A percentile compares a stretch with the other conserved stretches of the same genome.
These are phyloP conservation scores for Venustampulla echinocandica DNA, from an alignment of 495 filamentous ascomycete genomes.

Conservation along the genomic window DNA sequence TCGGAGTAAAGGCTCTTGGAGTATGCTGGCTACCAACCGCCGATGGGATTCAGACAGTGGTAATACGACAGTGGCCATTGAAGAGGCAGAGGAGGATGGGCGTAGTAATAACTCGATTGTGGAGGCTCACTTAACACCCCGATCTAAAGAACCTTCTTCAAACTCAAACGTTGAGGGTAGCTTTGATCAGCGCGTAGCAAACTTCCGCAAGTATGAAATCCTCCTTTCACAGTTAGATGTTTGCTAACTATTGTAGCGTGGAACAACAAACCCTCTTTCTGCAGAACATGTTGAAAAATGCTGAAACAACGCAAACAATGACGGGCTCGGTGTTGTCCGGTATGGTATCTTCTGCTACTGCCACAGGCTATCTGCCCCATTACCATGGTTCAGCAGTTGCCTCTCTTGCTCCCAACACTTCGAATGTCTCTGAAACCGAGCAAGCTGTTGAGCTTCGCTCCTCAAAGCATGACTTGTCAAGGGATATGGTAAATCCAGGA, in stretches of 20 bases:
- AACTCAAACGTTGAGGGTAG: constrained; percentile 1
- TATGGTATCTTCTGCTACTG: constrained; percentile 21
- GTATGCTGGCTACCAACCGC: neutral
- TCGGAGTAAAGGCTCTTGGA: constrained; percentile 1
- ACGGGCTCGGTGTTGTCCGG: constrained; percentile 15
- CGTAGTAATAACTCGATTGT: constrained; percentile 10
- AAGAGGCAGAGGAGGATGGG: neutral
- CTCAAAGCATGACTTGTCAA: constrained; percentile 5
- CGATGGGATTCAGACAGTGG: neutral
- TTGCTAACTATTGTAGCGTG: neutral
- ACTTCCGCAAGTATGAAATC: constrained; percentile 14
- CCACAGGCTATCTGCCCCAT: constrained; percentile 22
- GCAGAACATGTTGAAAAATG: constrained; percentile 21
- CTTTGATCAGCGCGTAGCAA: constrained; percentile 15
- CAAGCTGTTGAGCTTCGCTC: constrained; percentile 1
- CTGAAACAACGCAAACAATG: constrained; percentile 10
- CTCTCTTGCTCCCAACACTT: constrained; percentile 20
- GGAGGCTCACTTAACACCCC: constrained; percentile 8
- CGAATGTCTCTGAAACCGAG: constrained; percentile 2
- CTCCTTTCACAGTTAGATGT: neutral
- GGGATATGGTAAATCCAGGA: constrained; percentile 1
- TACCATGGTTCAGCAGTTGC: constrained; percentile 23
- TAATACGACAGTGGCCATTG: neutral
- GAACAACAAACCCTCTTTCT: constrained; percentile 19
- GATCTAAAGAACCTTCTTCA: neutral